Percentiles rank a stretch among this genome's conserved stretches.
These are phyloP conservation scores for Psilocybe tampanensis DNA, from an alignment of 768 basidiomycete species.

Conservation along the genomic window DNA sequence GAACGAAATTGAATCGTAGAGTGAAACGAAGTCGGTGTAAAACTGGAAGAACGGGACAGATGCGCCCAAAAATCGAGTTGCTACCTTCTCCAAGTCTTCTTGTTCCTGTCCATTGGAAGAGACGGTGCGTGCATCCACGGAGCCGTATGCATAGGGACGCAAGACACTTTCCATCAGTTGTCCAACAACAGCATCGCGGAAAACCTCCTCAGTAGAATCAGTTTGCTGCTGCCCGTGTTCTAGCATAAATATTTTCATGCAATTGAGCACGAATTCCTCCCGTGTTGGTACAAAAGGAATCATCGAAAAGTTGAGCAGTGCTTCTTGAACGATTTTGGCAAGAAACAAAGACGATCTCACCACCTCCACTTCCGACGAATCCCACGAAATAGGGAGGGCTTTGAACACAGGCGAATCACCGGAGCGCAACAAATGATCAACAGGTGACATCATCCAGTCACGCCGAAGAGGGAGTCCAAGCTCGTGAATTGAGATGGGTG, in stretches of 20 bases:
- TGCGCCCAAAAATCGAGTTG: constrained; percentile 60
- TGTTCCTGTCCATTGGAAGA: constrained; percentile 9
- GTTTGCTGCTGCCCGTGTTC: constrained; percentile 75
- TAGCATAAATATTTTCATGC: constrained; percentile 96
- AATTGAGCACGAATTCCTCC: constrained; percentile 67
- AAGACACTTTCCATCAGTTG: constrained; percentile 63
- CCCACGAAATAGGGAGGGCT: constrained; percentile 69
- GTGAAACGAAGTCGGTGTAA: constrained; percentile 85
- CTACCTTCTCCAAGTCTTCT: constrained; percentile 42
- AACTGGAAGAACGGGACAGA: constrained; percentile 89
- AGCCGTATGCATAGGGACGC: constrained; percentile 48
- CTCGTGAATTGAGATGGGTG: constrained; percentile 23
- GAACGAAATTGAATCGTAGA: constrained; percentile 94
- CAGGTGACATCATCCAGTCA: constrained; percentile 71
- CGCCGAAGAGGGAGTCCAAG: constrained; percentile 48
- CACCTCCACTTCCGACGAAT: constrained; percentile 78
- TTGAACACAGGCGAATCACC: constrained; percentile 71
- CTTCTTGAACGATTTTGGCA: constrained; percentile 49
- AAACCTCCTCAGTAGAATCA: constrained; percentile 67
- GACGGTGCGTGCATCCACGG: constrained; percentile 3
- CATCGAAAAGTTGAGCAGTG: constrained; percentile 45
- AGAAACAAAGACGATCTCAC: constrained; percentile 70
- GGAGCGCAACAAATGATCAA: constrained; percentile 83
- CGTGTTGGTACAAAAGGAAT: constrained; percentile 44
- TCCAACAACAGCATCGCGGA: constrained; percentile 70